Percentiles rank a stretch among this genome's conserved stretches.
phyloP scores from a whole-genome alignment of 2,329 filamentous ascomycete species.

The Calycina marina region DNA sequence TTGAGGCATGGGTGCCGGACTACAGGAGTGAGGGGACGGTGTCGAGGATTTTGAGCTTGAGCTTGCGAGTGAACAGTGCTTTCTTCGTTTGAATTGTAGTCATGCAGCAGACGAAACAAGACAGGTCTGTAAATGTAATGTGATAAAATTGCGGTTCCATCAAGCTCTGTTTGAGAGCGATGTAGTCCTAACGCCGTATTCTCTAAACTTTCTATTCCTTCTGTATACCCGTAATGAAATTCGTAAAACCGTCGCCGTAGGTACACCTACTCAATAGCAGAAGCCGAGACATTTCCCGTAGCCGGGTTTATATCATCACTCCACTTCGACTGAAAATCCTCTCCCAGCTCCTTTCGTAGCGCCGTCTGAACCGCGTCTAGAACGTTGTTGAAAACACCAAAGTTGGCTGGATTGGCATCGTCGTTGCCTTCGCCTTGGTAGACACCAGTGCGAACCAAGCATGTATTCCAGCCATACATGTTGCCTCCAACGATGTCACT shows the following conservation, averaged over 20 bases:
- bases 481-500: conserved; percentile 65
- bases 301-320: conserved; percentile 58
- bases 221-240: neutral
- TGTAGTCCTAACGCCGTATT: neutral
- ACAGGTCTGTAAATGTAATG: too few relatives aligned
- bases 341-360: conserved; percentile 53
- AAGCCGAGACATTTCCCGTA: conserved; percentile 34
- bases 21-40: too few relatives aligned
- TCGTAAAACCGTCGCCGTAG: neutral
- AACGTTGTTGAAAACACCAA: conserved; percentile 62
- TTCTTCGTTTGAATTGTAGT: too few relatives aligned
- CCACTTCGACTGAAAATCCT: conserved; percentile 61
- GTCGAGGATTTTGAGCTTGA: too few relatives aligned
- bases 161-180: too few relatives aligned
- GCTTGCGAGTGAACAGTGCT: too few relatives aligned
- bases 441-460: conserved; percentile 62
- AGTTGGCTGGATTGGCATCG: conserved; percentile 61
- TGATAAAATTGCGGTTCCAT: too few relatives aligned
- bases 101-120: too few relatives aligned
- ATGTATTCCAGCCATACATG: conserved; percentile 74
- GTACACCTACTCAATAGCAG: conserved; percentile 37
- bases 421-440: conserved; percentile 68
- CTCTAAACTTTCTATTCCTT: neutral
- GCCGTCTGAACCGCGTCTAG: conserved; percentile 56
- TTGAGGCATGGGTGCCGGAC: too few relatives aligned